phyloP scores from a whole-genome alignment of 2,329 filamentous ascomycete genomes.

The Verticillium nonalfalfae region DNA sequence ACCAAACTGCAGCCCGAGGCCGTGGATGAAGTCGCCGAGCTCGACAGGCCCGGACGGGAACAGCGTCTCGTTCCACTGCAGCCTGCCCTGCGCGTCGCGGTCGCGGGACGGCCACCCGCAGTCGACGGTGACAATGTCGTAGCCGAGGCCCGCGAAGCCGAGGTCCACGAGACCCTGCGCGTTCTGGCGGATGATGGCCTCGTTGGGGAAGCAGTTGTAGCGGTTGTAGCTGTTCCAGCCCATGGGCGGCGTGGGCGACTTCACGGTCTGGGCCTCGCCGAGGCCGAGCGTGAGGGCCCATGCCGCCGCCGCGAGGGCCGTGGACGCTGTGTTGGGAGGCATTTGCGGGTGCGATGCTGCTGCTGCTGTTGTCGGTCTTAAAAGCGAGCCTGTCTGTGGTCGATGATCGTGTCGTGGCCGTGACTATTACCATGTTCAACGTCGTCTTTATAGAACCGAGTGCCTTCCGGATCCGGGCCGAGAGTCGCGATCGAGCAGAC shows the following conservation, averaged over 20 bases:
- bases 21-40: constrained; percentile 42
- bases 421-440: background rate
- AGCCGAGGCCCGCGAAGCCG: constrained; percentile 45
- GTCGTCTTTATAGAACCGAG: background rate
- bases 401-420: background rate
- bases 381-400: too few relatives aligned
- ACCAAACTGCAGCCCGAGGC: constrained; percentile 41
- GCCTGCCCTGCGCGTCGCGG: constrained; percentile 32
- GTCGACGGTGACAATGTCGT: constrained; percentile 49
- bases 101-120: constrained; percentile 47
- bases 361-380: too few relatives aligned
- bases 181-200: constrained; percentile 41
- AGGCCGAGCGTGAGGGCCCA: constrained; percentile 3
- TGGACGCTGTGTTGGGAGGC: background rate
- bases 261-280: constrained; percentile 8
- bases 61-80: constrained; percentile 41
- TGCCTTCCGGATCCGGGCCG: background rate
- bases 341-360: background rate
- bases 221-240: constrained; percentile 57
- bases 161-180: constrained; percentile 46
- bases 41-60: constrained; percentile 45
- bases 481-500: background rate
- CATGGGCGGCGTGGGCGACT: constrained; percentile 32
- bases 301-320: background rate
- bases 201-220: constrained; percentile 41